These are phyloP conservation scores for Leptographium wingfieldii DNA, from an alignment of 2,329 filamentous ascomycete genomes.

Conservation along the genomic window DNA sequence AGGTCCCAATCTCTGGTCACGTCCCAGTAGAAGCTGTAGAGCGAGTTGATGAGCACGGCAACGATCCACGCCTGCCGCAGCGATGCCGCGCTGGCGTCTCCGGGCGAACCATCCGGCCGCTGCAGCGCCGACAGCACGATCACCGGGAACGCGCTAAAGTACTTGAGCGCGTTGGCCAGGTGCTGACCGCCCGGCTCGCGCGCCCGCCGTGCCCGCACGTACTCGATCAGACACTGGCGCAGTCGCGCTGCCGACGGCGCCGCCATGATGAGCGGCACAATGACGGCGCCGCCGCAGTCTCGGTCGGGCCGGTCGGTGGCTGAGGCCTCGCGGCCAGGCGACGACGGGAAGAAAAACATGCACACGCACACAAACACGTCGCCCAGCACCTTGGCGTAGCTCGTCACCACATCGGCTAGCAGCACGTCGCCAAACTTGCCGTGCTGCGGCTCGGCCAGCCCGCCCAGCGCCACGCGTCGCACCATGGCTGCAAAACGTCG, in stretches of 20 bases:
- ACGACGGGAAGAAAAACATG: slow-evolving; percentile 59
- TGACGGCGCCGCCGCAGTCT: slow-evolving; percentile 61
- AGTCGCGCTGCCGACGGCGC: slow-evolving; percentile 77
- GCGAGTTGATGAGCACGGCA: slow-evolving; percentile 68
- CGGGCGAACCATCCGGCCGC: slow-evolving; percentile 36
- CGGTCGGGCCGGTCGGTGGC: slow-evolving; percentile 74
- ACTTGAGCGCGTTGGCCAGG: slow-evolving; percentile 88
- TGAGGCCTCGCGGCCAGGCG: slow-evolving; percentile 40
- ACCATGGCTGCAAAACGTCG: slow-evolving; percentile 64
- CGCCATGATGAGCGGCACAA: slow-evolving; percentile 76
- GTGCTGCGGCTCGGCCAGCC: slow-evolving; percentile 72
- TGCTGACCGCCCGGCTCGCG: slow-evolving; percentile 63
- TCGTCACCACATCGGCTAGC: slow-evolving; percentile 86
- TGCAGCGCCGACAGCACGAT: slow-evolving; percentile 68
- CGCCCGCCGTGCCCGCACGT: slow-evolving; percentile 52
- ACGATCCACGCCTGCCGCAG: slow-evolving; percentile 53
- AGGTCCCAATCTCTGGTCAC: slow-evolving; percentile 95
- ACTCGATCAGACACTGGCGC: slow-evolving; percentile 86
- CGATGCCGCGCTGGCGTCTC: slow-evolving; percentile 12
- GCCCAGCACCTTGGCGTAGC: slow-evolving; percentile 82
- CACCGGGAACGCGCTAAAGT: slow-evolving; percentile 86
- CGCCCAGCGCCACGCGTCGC: slow-evolving; percentile 68
- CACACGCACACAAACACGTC: slow-evolving; percentile 82
- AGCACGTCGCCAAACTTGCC: slow-evolving; percentile 93
- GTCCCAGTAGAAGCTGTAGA: slow-evolving; percentile 99